Evolutionary conservation across 2,329 filamentous ascomycete species (phyloP).

Genomic region (Epichloe bromicola): DNA sequence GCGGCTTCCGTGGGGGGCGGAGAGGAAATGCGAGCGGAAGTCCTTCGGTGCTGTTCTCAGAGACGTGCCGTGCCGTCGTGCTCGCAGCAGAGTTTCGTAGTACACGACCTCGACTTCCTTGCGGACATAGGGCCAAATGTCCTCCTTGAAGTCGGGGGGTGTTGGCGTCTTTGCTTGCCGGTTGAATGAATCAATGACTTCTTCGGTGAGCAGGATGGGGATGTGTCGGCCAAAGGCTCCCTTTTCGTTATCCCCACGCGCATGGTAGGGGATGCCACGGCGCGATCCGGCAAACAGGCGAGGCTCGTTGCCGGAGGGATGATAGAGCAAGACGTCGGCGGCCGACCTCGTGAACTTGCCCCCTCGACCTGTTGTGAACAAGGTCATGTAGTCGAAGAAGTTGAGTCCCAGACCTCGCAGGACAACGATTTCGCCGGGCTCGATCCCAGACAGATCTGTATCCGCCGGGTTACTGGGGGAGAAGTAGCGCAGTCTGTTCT

Average conservation of each 20-base stretch:
- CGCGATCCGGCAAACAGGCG: conserved; percentile 4
- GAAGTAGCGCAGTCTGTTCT: neutral
- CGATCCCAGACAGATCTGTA: conserved; percentile 1
- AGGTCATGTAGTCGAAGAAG: conserved; percentile 5
- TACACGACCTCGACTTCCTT: conserved; percentile 5
- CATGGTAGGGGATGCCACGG: conserved; percentile 5
- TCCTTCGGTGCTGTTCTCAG: neutral
- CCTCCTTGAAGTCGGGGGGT: conserved; percentile 1
- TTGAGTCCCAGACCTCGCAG: conserved; percentile 3
- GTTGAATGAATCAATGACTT: conserved; percentile 2
- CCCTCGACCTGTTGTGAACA: conserved; percentile 2
- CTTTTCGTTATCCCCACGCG: conserved; percentile 5
- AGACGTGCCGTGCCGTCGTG: neutral
- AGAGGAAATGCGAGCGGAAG: conserved; percentile 1
- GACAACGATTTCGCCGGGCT: neutral
- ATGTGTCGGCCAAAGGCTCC: conserved; percentile 2
- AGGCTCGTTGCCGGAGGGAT: conserved; percentile 3
- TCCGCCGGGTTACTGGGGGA: conserved; percentile 3
- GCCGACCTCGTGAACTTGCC: neutral
- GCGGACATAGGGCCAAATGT: conserved; percentile 1
- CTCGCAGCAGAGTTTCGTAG: conserved; percentile 2
- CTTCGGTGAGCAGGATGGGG: neutral
- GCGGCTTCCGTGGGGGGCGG: neutral
- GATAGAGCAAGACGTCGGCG: neutral
- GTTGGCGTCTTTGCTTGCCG: neutral